These are phyloP conservation scores for Penicillium robsamsonii DNA, from an alignment of 495 filamentous ascomycete genomes.

Conservation along the genomic window DNA sequence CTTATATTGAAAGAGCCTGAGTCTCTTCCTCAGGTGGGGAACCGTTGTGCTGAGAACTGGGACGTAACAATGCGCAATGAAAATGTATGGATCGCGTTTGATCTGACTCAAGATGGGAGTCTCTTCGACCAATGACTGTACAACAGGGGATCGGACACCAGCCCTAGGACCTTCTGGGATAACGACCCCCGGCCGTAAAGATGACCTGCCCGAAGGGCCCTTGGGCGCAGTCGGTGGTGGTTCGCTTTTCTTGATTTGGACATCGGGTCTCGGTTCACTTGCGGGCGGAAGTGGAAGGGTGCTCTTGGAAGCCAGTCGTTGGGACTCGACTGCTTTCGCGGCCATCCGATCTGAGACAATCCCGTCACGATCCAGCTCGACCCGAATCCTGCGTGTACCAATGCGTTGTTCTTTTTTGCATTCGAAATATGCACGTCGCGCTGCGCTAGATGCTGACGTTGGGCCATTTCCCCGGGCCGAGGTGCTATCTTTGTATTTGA, in stretches of 20 bases:
- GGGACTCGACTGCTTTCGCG: constrained; percentile 64
- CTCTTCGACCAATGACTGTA: constrained; percentile 55
- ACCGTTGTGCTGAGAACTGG: constrained; percentile 83
- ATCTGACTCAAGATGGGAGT: constrained; percentile 63
- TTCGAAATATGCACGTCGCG: constrained; percentile 63
- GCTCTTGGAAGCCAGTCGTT: constrained; percentile 49
- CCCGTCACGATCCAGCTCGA: constrained; percentile 87
- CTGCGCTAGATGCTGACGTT: constrained; percentile 69
- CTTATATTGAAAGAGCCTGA: constrained; percentile 74
- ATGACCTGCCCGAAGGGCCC: constrained; percentile 72
- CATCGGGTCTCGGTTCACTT: constrained; percentile 30
- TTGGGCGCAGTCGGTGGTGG: constrained; percentile 82
- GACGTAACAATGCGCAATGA: constrained; percentile 79
- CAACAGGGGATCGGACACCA: constrained; percentile 40
- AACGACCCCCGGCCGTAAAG: constrained; percentile 32
- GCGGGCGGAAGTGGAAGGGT: constrained; percentile 8
- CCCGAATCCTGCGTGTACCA: constrained; percentile 68
- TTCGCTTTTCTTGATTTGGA: constrained; percentile 46
- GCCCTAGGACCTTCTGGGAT: constrained; percentile 51
- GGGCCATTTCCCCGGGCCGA: constrained; percentile 49
- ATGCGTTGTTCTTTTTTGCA: constrained; percentile 68
- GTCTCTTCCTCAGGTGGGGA: constrained; percentile 78
- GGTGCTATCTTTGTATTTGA: constrained; percentile 78
- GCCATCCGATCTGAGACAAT: constrained; percentile 72
- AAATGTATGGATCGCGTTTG: constrained; percentile 85